Percentiles rank a stretch among this genome's conserved stretches.
Conservation (phyloP, 2,329 filamentous ascomycete genomes). For the Botryosphaeria dothidea region DNA sequence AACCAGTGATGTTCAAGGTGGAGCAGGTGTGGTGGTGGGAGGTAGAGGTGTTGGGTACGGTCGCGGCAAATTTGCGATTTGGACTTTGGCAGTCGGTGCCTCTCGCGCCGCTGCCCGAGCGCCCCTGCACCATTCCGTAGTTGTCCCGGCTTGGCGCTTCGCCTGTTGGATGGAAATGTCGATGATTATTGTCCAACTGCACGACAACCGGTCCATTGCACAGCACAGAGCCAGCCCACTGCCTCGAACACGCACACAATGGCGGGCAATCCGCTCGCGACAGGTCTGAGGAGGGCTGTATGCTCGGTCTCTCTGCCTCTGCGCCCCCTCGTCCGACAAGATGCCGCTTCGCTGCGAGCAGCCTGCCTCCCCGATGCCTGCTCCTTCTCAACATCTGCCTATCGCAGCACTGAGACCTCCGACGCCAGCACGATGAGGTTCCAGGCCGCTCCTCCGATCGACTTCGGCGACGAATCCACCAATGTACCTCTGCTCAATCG, state of each 20-base stretch:
- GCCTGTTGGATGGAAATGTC: slow-evolving; percentile 7
- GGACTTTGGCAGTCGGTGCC: slow-evolving; percentile 6
- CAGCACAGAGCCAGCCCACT: background rate
- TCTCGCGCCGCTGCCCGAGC: slow-evolving; percentile 1
- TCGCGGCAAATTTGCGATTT: slow-evolving; percentile 19
- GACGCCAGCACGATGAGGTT: slow-evolving; percentile 29
- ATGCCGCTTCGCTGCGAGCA: slow-evolving; percentile 3
- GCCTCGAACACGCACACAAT: slow-evolving; percentile 5
- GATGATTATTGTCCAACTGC: background rate
- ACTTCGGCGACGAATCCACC: slow-evolving; percentile 31
- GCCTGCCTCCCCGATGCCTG: background rate
- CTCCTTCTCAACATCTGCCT: slow-evolving; percentile 36
- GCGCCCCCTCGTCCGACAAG: slow-evolving; percentile 13
- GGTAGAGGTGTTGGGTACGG: slow-evolving; percentile 5
- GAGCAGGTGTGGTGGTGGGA: slow-evolving; percentile 1
- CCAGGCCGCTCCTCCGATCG: slow-evolving; percentile 47
- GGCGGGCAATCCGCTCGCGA: slow-evolving; percentile 26
- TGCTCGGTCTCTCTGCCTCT: slow-evolving; percentile 26
- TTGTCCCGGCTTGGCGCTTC: slow-evolving; percentile 7
- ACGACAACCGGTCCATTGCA: background rate
- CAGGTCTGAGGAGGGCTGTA: slow-evolving; percentile 30
- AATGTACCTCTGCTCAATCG: slow-evolving; percentile 27
- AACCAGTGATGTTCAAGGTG: slow-evolving; percentile 12
- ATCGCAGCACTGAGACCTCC: slow-evolving; percentile 28
- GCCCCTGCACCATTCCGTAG: background rate